Evolutionary conservation across 768 basidiomycete species (phyloP).

Genomic region (Trametopsis cervina): DNA sequence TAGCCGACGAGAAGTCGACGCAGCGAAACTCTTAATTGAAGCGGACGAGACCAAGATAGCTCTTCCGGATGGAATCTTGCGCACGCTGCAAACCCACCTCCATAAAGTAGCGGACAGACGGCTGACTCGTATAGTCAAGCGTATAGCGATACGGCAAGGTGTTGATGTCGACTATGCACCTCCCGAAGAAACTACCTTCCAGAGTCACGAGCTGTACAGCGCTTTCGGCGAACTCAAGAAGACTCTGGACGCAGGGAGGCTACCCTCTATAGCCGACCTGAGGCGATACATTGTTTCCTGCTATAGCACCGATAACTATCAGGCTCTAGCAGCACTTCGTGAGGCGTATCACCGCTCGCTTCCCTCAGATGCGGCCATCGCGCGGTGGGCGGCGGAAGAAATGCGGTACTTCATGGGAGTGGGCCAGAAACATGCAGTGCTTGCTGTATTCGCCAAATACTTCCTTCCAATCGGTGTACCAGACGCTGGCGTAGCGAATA

Average conservation of each 20-base stretch:
- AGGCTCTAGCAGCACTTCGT: neutral
- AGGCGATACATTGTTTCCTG: neutral
- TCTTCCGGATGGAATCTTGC: too few relatives aligned
- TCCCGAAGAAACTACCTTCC: too few relatives aligned
- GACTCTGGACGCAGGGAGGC: neutral
- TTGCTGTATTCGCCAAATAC: conserved; percentile 38
- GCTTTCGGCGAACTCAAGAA: conserved; percentile 22
- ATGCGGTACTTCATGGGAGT: conserved; percentile 16
- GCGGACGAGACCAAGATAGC: too few relatives aligned
- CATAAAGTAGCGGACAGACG: too few relatives aligned
- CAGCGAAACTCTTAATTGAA: too few relatives aligned
- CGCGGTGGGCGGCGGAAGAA: conserved; percentile 23
- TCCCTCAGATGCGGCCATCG: neutral
- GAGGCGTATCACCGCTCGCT: neutral
- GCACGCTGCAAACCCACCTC: too few relatives aligned
- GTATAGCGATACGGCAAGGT: too few relatives aligned
- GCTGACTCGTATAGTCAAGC: too few relatives aligned
- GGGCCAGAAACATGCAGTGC: conserved; percentile 6
- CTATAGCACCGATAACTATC: neutral
- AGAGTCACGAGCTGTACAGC: too few relatives aligned
- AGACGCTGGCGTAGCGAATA: neutral
- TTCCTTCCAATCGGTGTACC: conserved; percentile 54
- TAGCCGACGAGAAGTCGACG: too few relatives aligned
- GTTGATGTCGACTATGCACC: too few relatives aligned
- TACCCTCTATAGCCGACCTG: neutral